Base-by-base conservation (phyloP, 148 eudicot species). In the Rheum nobile region DNA sequence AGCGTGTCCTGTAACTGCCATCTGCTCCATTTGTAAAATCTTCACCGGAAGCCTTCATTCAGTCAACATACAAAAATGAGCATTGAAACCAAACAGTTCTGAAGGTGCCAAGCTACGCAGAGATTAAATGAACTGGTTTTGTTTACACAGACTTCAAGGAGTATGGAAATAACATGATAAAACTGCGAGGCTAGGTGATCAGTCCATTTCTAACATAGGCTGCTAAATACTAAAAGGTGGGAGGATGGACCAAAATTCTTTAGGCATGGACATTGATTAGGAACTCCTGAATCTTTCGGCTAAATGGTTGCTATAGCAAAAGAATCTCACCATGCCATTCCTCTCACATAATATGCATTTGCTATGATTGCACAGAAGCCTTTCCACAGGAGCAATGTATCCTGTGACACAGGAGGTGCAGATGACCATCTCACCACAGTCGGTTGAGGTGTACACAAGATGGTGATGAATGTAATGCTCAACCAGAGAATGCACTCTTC, bases 311-410 rank as follows among this genome's bases (percentile, higher is more conserved):
- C 1, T 16, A 19, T 12, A 28, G 69, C 8, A 6, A 65, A 26
- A 32, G 10, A 32, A 65, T 1, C 87, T 84, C 78, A 94, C 98
- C 98, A 94, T 21, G 98, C 98, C 97, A 94, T 91, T 80, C 98
- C 97, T 86, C 93, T 84, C 79, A 90, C 46, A 76, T 75, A 94
- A 76, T 94, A 94, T 26, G 98, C 98, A 74, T 94, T 90, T 29
- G 98, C 96, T 72, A 94, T 94, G 78, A 94, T 87, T 57, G 97
- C 91, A 80, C 98, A 94, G 71, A 94, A 94, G 70, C 98, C 98
- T 78, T 91, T 91, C 98, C 98, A 94, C 48, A 88, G 88, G 54
- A 77, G 82, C 72, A 84, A 46, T 74, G 83, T 86, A 72, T 91
- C 97, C 74, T 91, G 87, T 0, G 96, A 88, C 6, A 94, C 97